These are phyloP conservation scores for Aspergillus sp. DNA, from an alignment of 2,329 filamentous ascomycete species.

Conservation along the genomic window DNA sequence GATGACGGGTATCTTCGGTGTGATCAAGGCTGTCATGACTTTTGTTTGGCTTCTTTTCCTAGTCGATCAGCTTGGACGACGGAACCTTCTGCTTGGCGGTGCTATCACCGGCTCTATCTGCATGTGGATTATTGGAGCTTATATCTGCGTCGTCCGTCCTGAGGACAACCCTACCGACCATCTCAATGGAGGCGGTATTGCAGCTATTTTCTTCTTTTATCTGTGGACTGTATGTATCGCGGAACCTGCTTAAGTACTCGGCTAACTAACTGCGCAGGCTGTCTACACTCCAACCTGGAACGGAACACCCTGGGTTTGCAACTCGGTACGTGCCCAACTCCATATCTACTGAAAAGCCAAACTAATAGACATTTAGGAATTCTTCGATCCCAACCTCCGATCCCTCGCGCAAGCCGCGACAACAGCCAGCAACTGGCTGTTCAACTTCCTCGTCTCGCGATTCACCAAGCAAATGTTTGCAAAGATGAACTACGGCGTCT, in stretches of 20 bases:
- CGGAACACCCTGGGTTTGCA: slow-evolving; percentile 74
- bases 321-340: slow-evolving; percentile 41
- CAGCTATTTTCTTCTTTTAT: slow-evolving; percentile 66
- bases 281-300: slow-evolving; percentile 75
- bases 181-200: slow-evolving; percentile 36
- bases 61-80: slow-evolving; percentile 64
- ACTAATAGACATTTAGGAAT: slow-evolving; percentile 47
- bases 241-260: too few species aligned
- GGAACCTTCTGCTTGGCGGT: slow-evolving; percentile 65
- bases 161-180: slow-evolving; percentile 19
- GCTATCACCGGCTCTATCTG: slow-evolving; percentile 57
- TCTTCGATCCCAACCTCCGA: slow-evolving; percentile 70
- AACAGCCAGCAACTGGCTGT: slow-evolving; percentile 37
- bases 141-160: slow-evolving; percentile 36
- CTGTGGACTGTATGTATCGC: slow-evolving; percentile 56
- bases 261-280: slow-evolving; percentile 27
- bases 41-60: slow-evolving; percentile 68
- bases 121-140: slow-evolving; percentile 39
- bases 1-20: slow-evolving; percentile 67
- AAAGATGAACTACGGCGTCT: slow-evolving; percentile 57
- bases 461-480: slow-evolving; percentile 46
- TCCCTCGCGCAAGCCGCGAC: slow-evolving; percentile 72
- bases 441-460: slow-evolving; percentile 39
- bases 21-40: slow-evolving; percentile 70
- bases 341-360: too few species aligned